These are phyloP conservation scores for Lachnum nothofagi DNA, from an alignment of 2,329 filamentous ascomycete species.

Conservation along the genomic window DNA sequence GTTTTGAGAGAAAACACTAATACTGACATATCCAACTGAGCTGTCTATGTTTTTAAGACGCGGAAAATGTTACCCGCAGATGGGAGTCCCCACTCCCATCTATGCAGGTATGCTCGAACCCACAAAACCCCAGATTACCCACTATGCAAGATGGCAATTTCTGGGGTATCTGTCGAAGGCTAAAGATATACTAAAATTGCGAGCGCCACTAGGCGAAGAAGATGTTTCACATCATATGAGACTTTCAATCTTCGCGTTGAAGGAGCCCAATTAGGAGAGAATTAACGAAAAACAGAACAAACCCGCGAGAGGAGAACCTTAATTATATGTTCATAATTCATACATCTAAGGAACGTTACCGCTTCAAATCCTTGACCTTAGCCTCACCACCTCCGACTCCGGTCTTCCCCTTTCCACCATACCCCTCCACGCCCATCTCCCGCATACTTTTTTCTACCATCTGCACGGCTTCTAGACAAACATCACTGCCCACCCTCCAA, in stretches of 20 bases:
- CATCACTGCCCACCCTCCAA: conserved; percentile 69
- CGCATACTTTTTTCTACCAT: conserved; percentile 55
- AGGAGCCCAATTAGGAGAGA: too few relatives aligned
- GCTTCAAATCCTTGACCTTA: conserved; percentile 33
- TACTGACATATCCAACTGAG: too few relatives aligned
- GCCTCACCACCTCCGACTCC: conserved; percentile 29
- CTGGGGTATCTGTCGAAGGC: too few relatives aligned
- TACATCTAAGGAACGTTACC: conserved; percentile 1
- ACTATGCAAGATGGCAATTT: too few relatives aligned
- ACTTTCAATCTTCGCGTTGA: not conserved
- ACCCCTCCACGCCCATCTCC: conserved; percentile 38
- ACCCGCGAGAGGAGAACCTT: not conserved
- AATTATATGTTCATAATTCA: not conserved
- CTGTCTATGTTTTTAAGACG: too few relatives aligned
- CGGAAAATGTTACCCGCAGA: too few relatives aligned
- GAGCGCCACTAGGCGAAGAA: too few relatives aligned
- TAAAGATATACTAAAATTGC: too few relatives aligned
- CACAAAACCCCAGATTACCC: too few relatives aligned
- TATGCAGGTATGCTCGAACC: too few relatives aligned
- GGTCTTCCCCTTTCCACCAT: conserved; percentile 29
- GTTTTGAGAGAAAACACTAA: too few relatives aligned
- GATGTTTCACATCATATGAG: not conserved
- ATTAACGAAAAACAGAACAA: not conserved
- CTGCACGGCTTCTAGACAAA: conserved; percentile 58
- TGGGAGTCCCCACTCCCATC: too few relatives aligned